Percentiles rank a stretch among this genome's conserved stretches.
These are phyloP conservation scores for Aspergillus sp. DNA, from an alignment of 2,329 filamentous ascomycete species.

Conservation along the genomic window DNA sequence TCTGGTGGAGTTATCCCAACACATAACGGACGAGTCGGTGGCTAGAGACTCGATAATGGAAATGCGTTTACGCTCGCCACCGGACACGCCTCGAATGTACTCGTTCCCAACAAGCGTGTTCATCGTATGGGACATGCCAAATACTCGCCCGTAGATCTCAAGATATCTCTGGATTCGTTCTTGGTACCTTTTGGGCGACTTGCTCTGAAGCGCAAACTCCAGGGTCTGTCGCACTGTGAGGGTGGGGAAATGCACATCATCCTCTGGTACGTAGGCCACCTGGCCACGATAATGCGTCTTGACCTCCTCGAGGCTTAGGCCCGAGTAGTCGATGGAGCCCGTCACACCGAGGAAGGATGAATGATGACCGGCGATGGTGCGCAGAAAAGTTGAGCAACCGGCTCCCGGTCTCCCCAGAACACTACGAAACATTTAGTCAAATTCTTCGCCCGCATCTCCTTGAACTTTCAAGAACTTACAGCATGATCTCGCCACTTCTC, in stretches of 20 bases:
- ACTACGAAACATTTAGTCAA: conserved; percentile 12
- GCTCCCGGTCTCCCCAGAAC: conserved; percentile 67
- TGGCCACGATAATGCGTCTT: conserved; percentile 66
- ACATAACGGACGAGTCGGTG: conserved; percentile 66
- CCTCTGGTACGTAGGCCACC: conserved; percentile 70
- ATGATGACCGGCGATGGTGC: conserved; percentile 66
- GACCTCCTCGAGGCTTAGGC: conserved; percentile 63
- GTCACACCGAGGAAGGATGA: conserved; percentile 62
- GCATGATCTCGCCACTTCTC: conserved; percentile 65
- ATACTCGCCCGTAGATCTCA: conserved; percentile 67
- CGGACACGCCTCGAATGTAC: conserved; percentile 62
- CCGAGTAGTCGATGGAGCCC: conserved; percentile 68
- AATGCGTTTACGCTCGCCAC: conserved; percentile 73
- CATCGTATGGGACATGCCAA: conserved; percentile 69
- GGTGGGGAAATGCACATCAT: conserved; percentile 68
- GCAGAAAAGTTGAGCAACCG: conserved; percentile 72
- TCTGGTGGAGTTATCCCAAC: conserved; percentile 74
- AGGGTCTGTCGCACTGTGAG: conserved; percentile 72
- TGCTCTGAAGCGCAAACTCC: conserved; percentile 68
- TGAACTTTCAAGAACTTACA: conserved; percentile 35
- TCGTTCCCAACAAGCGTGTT: conserved; percentile 64
- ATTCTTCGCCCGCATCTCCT: not conserved
- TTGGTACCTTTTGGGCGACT: conserved; percentile 63
- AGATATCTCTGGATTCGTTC: conserved; percentile 64
- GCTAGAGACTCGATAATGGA: conserved; percentile 72